phyloP scores from a whole-genome alignment of 2,329 filamentous ascomycete species.

The Hypomyces rosellus region DNA sequence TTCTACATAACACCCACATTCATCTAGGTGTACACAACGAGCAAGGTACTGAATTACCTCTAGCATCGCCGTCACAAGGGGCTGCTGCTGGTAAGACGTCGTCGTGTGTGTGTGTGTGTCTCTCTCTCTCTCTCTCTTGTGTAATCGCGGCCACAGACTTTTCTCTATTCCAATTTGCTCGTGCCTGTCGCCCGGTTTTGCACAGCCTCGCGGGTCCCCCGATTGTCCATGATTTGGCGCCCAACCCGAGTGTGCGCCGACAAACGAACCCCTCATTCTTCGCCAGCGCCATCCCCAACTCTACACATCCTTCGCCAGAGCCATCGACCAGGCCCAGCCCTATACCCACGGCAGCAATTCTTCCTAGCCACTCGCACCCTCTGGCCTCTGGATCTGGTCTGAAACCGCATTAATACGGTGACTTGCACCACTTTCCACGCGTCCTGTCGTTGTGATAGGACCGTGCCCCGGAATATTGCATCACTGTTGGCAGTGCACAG shows the following conservation, averaged over 20 bases:
- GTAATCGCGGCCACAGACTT: slow-evolving; percentile 10
- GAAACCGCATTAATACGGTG: slow-evolving; percentile 10
- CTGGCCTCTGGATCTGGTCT: slow-evolving; percentile 8
- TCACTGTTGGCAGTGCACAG: slow-evolving; percentile 19
- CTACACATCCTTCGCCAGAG: background rate
- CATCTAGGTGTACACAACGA: too few relatives aligned
- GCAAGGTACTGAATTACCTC: too few relatives aligned
- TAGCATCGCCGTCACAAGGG: too few relatives aligned
- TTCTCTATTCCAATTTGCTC: slow-evolving; percentile 7
- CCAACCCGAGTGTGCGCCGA: slow-evolving; percentile 11
- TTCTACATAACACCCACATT: too few relatives aligned
- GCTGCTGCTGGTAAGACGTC: background rate
- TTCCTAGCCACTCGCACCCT: slow-evolving; percentile 7
- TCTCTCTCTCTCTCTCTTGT: too few relatives aligned
- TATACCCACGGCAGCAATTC: slow-evolving; percentile 8
- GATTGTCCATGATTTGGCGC: slow-evolving; percentile 11
- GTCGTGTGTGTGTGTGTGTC: background rate
- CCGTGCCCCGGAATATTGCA: slow-evolving; percentile 16
- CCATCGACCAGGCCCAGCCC: slow-evolving; percentile 10
- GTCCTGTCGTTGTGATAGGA: slow-evolving; percentile 12
- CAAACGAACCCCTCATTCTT: slow-evolving; percentile 7
- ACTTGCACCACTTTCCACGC: slow-evolving; percentile 10
- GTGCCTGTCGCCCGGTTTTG: slow-evolving; percentile 2
- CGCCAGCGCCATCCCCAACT: slow-evolving; percentile 5
- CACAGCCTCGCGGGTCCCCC: slow-evolving; percentile 13